Conservation (phyloP, 495 filamentous ascomycete genomes). For the Neurospora pannonica region DNA sequence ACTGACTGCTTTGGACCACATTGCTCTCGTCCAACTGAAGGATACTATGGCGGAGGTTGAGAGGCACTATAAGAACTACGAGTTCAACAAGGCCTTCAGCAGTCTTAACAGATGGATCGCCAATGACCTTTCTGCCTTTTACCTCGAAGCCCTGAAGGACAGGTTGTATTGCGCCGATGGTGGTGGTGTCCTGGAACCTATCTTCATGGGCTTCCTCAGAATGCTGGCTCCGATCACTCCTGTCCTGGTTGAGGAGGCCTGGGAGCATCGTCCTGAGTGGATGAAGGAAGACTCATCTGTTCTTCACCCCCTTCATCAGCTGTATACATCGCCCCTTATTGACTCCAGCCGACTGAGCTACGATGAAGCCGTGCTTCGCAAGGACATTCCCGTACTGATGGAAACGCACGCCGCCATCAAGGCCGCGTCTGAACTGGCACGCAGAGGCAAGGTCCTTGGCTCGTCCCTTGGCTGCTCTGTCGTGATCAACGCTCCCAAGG, state of each 20-base stretch:
- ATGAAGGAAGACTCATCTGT: slow-evolving; percentile 41
- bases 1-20: slow-evolving; percentile 52
- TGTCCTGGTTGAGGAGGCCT: slow-evolving; percentile 77
- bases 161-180: slow-evolving; percentile 71
- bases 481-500: slow-evolving; percentile 33
- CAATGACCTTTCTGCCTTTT: slow-evolving; percentile 80
- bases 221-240: slow-evolving; percentile 78
- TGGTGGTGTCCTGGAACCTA: slow-evolving; percentile 55
- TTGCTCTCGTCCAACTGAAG: slow-evolving; percentile 67
- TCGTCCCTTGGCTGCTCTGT: slow-evolving; percentile 66
- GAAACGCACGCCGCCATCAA: slow-evolving; percentile 55
- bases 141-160: slow-evolving; percentile 88
- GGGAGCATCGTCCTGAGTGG: slow-evolving; percentile 60
- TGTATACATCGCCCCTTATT: slow-evolving; percentile 32
- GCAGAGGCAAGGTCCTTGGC: slow-evolving; percentile 55
- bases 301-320: slow-evolving; percentile 31
- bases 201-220: slow-evolving; percentile 60
- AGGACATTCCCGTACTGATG: slow-evolving; percentile 50
- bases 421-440: slow-evolving; percentile 56
- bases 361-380: slow-evolving; percentile 22
- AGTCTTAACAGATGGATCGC: slow-evolving; percentile 70
- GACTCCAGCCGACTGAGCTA: slow-evolving; percentile 19
- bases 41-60: slow-evolving; percentile 50
- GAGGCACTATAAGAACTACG: slow-evolving; percentile 54
- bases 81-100: slow-evolving; percentile 72